phyloP scores from a whole-genome alignment of 306 rosid genomes.

The Prunus persica region Prunus_persica_NCBIv2 NC_034009.1:8869001-8869500 shows the following conservation, averaged over 20 bases:
- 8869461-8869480: conserved; percentile 1
- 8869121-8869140: background rate
- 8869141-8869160: background rate
- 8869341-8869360: no score
- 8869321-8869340: background rate
- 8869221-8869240: background rate
- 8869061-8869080: background rate
- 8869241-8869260: background rate
- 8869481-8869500: background rate
- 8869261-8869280: background rate
- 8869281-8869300: background rate
- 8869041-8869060: background rate
- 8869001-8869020: background rate
- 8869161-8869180: background rate
- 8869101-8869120: background rate
- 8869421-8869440: no score
- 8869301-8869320: background rate
- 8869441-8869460: background rate
- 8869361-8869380: background rate
- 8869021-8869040: background rate
- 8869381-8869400: background rate
- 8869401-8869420: no score
- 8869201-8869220: background rate
- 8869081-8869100: background rate
- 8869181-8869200: background rate